Conservation (phyloP, 192 early-diverging fungal genomes). For the Ambispora gerdemannii region DNA sequence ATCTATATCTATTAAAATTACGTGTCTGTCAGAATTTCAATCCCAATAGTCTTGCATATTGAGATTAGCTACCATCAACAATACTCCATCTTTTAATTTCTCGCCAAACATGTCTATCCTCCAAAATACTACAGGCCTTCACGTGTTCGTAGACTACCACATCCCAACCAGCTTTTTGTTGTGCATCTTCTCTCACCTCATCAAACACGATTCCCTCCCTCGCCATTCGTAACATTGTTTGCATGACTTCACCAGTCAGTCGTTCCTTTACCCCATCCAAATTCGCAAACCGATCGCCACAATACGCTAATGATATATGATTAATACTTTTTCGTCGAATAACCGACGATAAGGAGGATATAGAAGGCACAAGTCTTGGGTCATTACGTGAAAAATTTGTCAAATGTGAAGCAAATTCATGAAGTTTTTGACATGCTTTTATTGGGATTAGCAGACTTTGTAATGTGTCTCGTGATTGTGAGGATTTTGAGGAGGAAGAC, state of each 20-base stretch:
- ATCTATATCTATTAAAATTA: too few species aligned
- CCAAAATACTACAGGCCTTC: not conserved
- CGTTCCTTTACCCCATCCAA: too few species aligned
- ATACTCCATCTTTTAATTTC: constrained; percentile 18
- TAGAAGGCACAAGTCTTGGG: not conserved
- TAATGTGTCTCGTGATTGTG: too few species aligned
- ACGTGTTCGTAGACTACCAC: constrained; percentile 7
- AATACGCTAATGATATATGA: constrained; percentile 25
- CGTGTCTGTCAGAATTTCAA: too few species aligned
- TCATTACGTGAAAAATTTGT: too few species aligned
- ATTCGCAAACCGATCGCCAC: not conserved
- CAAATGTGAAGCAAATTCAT: too few species aligned
- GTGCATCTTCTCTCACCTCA: not conserved
- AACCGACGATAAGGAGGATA: not conserved
- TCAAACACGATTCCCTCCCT: not conserved
- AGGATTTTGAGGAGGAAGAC: too few species aligned
- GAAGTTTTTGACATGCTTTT: not conserved
- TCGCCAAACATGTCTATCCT: not conserved
- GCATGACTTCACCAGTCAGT: not conserved
- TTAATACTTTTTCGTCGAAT: constrained; percentile 12
- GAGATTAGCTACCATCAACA: too few species aligned
- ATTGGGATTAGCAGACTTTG: not conserved
- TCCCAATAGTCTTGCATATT: too few species aligned
- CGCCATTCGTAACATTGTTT: not conserved
- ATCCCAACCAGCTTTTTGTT: constrained; percentile 7